These are phyloP conservation scores for Pleurotus tuoliensis DNA, from an alignment of 768 basidiomycete genomes.

Conservation along the genomic window DNA sequence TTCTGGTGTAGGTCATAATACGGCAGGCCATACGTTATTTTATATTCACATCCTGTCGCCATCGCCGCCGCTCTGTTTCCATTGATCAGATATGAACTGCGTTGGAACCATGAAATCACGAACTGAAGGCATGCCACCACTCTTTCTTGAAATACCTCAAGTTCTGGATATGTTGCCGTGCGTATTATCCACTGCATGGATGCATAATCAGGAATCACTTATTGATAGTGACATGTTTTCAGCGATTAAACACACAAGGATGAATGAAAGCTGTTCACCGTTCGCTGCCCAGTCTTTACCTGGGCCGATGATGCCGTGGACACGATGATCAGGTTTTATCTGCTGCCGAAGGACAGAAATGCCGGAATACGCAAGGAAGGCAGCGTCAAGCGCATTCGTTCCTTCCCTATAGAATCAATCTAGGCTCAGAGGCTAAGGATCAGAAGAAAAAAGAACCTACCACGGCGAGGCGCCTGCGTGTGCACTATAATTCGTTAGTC, in stretches of 20 bases:
- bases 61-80: slow-evolving; percentile 56
- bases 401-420: slow-evolving; percentile 51
- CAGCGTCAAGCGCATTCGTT: slow-evolving; percentile 83
- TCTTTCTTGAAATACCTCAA: slow-evolving; percentile 50
- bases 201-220: slow-evolving; percentile 75
- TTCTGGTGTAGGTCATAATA: slow-evolving; percentile 64
- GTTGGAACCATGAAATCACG: slow-evolving; percentile 17
- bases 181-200: slow-evolving; percentile 71
- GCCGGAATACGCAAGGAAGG: slow-evolving; percentile 76
- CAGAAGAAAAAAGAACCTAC: slow-evolving; percentile 23
- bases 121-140: slow-evolving; percentile 72
- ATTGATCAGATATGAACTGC: neutral
- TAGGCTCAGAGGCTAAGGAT: neutral
- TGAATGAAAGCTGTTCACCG: slow-evolving; percentile 38
- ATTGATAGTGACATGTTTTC: slow-evolving; percentile 29
- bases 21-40: slow-evolving; percentile 34
- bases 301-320: slow-evolving; percentile 67
- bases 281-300: slow-evolving; percentile 69
- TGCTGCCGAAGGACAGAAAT: slow-evolving; percentile 84
- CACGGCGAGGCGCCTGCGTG: slow-evolving; percentile 82
- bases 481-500: slow-evolving; percentile 38
- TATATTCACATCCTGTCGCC: slow-evolving; percentile 56
- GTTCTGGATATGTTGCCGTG: slow-evolving; percentile 58
- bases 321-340: slow-evolving; percentile 74
- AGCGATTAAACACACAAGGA: neutral